phyloP scores from a whole-genome alignment of 306 rosid genomes.

The Chamaecrista fasciculata region DNA sequence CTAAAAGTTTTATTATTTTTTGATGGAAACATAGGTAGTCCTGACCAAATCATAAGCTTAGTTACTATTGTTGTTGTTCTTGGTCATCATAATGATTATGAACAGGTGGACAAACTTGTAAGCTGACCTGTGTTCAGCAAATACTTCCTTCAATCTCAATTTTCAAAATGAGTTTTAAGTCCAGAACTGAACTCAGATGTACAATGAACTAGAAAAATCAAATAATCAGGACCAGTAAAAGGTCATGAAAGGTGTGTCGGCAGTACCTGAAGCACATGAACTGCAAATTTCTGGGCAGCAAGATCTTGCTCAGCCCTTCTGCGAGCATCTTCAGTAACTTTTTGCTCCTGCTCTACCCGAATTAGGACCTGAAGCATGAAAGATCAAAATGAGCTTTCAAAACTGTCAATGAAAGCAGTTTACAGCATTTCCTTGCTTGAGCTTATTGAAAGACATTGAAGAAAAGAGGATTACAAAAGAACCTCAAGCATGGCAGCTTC shows the following conservation, averaged over 20 bases:
- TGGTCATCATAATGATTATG: neutral
- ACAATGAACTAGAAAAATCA: conserved; percentile 2
- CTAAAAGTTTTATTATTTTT: neutral
- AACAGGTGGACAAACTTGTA: neutral
- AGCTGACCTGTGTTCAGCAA: neutral
- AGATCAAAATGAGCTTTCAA: conserved; percentile 26
- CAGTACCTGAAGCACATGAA: conserved; percentile 71
- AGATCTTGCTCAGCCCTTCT: conserved; percentile 75
- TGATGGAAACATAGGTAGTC: neutral
- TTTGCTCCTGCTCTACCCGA: conserved; percentile 84
- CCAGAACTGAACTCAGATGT: neutral
- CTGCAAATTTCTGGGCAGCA: conserved; percentile 70
- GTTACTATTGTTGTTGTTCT: neutral
- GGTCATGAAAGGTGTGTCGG: conserved; percentile 19
- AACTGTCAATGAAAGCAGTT: neutral
- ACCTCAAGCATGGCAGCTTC: conserved; percentile 92
- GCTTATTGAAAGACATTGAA: conserved; percentile 42
- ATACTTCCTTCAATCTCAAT: neutral
- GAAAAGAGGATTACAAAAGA: conserved; percentile 40
- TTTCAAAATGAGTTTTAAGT: neutral
- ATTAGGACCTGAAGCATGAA: conserved; percentile 59
- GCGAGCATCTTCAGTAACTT: conserved; percentile 84
- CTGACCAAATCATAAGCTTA: neutral
- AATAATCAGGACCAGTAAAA: conserved; percentile 18
- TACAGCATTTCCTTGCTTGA: conserved; percentile 18